These are phyloP conservation scores for Penicillium atrosanguineum DNA, from an alignment of 495 filamentous ascomycete species.

Conservation along the genomic window DNA sequence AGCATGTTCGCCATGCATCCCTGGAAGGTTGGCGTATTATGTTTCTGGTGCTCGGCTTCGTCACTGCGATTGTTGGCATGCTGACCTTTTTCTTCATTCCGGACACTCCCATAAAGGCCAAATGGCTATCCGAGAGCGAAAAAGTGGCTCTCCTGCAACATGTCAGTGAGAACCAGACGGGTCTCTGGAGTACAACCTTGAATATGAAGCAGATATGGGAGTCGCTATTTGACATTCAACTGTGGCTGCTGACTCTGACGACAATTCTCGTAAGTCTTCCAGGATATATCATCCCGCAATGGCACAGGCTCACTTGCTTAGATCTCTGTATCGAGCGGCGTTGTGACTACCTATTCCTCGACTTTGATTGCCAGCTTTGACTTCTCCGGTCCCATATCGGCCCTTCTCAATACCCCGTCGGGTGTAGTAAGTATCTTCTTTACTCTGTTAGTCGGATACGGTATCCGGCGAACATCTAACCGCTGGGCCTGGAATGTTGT, in stretches of 20 bases:
- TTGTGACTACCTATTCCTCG: slow-evolving; percentile 60
- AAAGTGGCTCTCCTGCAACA: slow-evolving; percentile 44
- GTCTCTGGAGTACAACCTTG: slow-evolving; percentile 46
- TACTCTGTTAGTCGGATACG: slow-evolving; percentile 52
- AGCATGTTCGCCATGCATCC: slow-evolving; percentile 21
- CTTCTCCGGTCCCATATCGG: slow-evolving; percentile 49
- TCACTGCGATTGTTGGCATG: slow-evolving; percentile 54
- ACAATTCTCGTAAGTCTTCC: slow-evolving; percentile 26
- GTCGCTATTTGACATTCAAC: slow-evolving; percentile 29
- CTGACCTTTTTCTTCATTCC: slow-evolving; percentile 55
- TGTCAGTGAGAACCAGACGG: slow-evolving; percentile 56
- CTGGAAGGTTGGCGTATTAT: slow-evolving; percentile 61
- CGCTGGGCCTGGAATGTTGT: slow-evolving; percentile 51
- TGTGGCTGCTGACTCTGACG: slow-evolving; percentile 40
- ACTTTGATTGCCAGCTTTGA: slow-evolving; percentile 57
- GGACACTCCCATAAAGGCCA: slow-evolving; percentile 56
- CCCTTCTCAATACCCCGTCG: slow-evolving; percentile 64
- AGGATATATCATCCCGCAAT: no score
- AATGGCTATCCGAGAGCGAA: slow-evolving; percentile 54
- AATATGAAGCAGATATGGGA: slow-evolving; percentile 35
- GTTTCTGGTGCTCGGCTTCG: slow-evolving; percentile 60
- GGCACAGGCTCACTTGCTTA: slow-evolving; percentile 3
- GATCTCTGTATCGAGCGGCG: slow-evolving; percentile 56
- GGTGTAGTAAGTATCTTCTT: slow-evolving; percentile 58
- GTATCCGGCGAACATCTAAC: slow-evolving; percentile 40